These are phyloP conservation scores for Vigna nakashimae DNA, from an alignment of 306 rosid species.

Conservation along the genomic window DNA sequence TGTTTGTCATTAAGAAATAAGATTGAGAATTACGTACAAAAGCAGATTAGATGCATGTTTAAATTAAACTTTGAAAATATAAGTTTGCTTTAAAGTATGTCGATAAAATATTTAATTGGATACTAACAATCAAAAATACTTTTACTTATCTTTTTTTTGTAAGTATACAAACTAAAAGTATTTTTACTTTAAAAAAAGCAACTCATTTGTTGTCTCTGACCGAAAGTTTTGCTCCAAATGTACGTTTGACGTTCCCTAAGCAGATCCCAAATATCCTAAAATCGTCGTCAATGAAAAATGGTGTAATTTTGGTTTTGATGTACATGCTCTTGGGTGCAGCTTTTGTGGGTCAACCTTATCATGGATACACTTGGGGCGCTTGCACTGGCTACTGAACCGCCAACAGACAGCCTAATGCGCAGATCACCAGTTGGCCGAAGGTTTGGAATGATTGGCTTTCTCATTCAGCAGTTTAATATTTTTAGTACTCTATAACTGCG, in stretches of 20 bases:
- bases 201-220: too few relatives aligned
- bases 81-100: too few relatives aligned
- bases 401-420: conserved; percentile 87
- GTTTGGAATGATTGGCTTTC: conserved; percentile 52
- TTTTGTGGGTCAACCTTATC: conserved; percentile 97
- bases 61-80: too few relatives aligned
- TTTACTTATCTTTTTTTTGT: too few relatives aligned
- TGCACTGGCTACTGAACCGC: conserved; percentile 98
- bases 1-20: not conserved
- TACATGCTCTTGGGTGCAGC: conserved; percentile 59
- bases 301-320: conserved; percentile 27
- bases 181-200: too few relatives aligned
- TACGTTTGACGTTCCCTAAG: too few relatives aligned
- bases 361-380: conserved; percentile 99
- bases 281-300: conserved; percentile 4
- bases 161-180: too few relatives aligned
- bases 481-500: not conserved
- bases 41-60: conserved; percentile 7
- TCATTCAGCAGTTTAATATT: conserved; percentile 29
- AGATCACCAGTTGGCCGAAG: conserved; percentile 96
- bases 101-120: too few relatives aligned
- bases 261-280: not conserved
- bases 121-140: too few relatives aligned
- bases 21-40: not conserved
- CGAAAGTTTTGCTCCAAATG: too few relatives aligned